A percentile compares a stretch with the other conserved stretches of the same genome.
Evolutionary conservation across 2,329 filamentous ascomycete genomes (phyloP).

Genomic region (Neocucurbitaria cava): DNA sequence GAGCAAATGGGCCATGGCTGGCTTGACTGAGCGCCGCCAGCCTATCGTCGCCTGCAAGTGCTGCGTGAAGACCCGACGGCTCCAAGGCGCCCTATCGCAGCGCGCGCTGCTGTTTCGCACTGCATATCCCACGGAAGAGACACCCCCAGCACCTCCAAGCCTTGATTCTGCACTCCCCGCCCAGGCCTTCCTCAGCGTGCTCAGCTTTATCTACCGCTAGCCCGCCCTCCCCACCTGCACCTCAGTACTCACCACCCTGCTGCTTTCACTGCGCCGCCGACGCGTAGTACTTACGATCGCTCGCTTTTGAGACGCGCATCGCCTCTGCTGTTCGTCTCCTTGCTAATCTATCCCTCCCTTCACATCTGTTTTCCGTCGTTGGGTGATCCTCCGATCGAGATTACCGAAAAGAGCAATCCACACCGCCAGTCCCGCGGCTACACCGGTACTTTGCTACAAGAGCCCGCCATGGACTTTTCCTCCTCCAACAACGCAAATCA

Average conservation of each 20-base stretch:
- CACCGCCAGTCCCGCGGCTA: slow-evolving; percentile 49
- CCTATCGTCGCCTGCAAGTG: slow-evolving; percentile 33
- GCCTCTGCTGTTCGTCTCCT: slow-evolving; percentile 15
- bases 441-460: slow-evolving; percentile 52
- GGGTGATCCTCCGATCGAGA: slow-evolving; percentile 24
- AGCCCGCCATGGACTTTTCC: slow-evolving; percentile 48
- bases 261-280: slow-evolving; percentile 20
- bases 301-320: slow-evolving; percentile 10
- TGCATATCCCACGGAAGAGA: slow-evolving; percentile 34
- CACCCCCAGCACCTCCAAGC: slow-evolving; percentile 6
- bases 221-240: slow-evolving; percentile 38
- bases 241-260: slow-evolving; percentile 19
- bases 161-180: slow-evolving; percentile 18
- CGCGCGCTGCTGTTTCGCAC: slow-evolving; percentile 21
- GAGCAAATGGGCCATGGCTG: slow-evolving; percentile 20
- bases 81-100: slow-evolving; percentile 43
- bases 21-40: slow-evolving; percentile 22
- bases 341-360: slow-evolving; percentile 1
- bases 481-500: slow-evolving; percentile 29
- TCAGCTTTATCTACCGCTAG: slow-evolving; percentile 34
- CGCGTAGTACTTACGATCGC: slow-evolving; percentile 12
- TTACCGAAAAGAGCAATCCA: slow-evolving; percentile 46
- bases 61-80: slow-evolving; percentile 45
- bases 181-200: slow-evolving; percentile 10
- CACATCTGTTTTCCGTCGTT: slow-evolving; percentile 18